Base-by-base conservation (phyloP, 352 stramenopile species). In the Pythium insidiosum region DNA sequence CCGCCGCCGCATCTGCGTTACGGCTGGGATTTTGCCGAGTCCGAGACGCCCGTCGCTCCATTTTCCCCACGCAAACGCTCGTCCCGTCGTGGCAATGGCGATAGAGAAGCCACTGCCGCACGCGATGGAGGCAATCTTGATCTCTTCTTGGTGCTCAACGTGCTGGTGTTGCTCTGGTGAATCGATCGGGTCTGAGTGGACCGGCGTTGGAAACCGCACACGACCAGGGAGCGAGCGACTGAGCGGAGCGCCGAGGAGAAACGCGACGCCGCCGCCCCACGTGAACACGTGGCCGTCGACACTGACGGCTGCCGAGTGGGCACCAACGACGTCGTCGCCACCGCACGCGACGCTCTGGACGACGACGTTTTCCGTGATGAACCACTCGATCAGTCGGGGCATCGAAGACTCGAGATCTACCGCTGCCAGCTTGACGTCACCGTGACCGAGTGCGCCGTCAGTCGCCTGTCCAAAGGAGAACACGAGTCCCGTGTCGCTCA, bases 101-200 rank as follows among this genome's bases (percentile, higher is more conserved):
- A 95, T 43, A 15, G 65, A 82, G 48, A 96, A 97, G 1, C 77
- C 84, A 43, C 76, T 77, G 1, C 86, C 86, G 33, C 72, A 87
- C 0, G 75, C 52, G 18, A 94, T 50, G 0, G 64, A 69, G 6
- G 40, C 21, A 15, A 61, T 56, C n/a, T 21, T 46, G 9, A 31
- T 18, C 38, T 18, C n/a, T 44, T 6, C 21, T 10, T 20, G 19
- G 13, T 24, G 9, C 11, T 42, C 31, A 16, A 12, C 21, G 20
- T 25, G 1, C n/a, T n/a, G n/a, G 5, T 38, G 15, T 37, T 34
- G 22, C 11, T 22, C 41, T 9, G 5, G n/a, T n/a, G n/a, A n/a
- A n/a, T n/a, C n/a, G n/a, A n/a, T n/a, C n/a, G n/a, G n/a, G n/a
- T n/a, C n/a, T n/a, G n/a, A n/a, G n/a, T n/a, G n/a, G n/a, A n/a